Evolutionary conservation across 2,329 filamentous ascomycete genomes (phyloP), one percentile per base, ranked within the genome.

Genomic region (Trichoderma atrobrunneum): DNA sequence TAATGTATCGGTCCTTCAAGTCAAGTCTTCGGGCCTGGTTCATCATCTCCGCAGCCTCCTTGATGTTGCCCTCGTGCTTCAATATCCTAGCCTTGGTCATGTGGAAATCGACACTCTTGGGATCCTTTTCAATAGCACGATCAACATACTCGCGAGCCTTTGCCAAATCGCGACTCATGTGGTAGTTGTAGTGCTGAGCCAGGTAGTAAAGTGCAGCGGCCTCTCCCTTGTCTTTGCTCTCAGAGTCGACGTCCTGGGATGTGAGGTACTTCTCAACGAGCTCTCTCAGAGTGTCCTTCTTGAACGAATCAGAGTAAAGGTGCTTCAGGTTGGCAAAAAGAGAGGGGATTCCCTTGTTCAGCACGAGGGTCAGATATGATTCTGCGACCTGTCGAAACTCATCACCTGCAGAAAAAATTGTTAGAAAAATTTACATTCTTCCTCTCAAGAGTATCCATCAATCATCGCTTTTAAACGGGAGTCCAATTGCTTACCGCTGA

Each of bases 291-390:
- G 87, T 88, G n/a, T 91, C 87, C 79, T 91, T 93, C 85, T 99
- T 99, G 76, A 84, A 87, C 1, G 87, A 76, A 80, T 97, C 91
- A 16, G 87, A 87, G 84, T 98, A 99, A 26, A 99, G 87, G 76
- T 97, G 91, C 85, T 99, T 99, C 73, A 99, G 87, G 81, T 98
- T 99, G 43, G 94, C 94, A 82, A 99, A 99, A 4, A 95, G 95
- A 3, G 96, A 99, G 1, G 96, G 95, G 5, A 98, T 93, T 12
- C 95, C 96, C 82, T 95, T 97, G 81, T 92, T 90, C 71, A 99
- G 87, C 92, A 97, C 97, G 34, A 91, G 87, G 65, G 91, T 88
- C 73, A 99, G 82, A 80, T 99, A 99, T 26, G 85, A 83, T 79
- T 94, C 91, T 8, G 92, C 95, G 28, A 93, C 91, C 76, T 90